These are phyloP conservation scores for Coelastrella sp. DNA, from an alignment of 139 green algal species.

Conservation along the genomic window DNA sequence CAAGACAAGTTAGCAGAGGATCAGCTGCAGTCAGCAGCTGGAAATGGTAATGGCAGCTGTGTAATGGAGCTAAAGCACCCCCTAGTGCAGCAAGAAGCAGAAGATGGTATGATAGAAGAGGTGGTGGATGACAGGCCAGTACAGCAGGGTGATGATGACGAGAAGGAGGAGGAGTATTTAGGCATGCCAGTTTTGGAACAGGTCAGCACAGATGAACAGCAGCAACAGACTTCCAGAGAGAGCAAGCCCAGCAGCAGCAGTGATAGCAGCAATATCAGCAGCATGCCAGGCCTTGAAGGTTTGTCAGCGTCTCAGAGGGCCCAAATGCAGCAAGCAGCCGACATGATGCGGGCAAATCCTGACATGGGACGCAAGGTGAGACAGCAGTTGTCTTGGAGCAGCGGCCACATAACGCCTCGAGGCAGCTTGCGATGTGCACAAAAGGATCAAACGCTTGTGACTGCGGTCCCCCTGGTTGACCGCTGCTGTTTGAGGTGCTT, in stretches of 20 bases:
- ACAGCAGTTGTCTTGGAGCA: not conserved
- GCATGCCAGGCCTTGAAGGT: not conserved
- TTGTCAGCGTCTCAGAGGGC: constrained; percentile 6
- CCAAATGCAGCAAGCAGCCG: constrained; percentile 14
- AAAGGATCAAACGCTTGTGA: too few species aligned
- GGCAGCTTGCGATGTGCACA: too few species aligned
- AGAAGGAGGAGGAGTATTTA: not conserved
- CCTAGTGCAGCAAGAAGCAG: constrained; percentile 15
- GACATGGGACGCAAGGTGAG: constrained; percentile 52
- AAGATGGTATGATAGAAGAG: constrained; percentile 43
- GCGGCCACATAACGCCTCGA: too few species aligned
- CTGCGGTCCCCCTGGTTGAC: too few species aligned
- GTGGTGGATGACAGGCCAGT: not conserved
- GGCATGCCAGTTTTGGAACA: constrained; percentile 10
- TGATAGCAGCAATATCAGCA: not conserved
- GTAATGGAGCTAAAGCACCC: not conserved
- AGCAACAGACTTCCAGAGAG: constrained; percentile 3
- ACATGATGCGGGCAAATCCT: constrained; percentile 60
- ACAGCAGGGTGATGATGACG: not conserved
- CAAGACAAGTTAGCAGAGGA: constrained; percentile 33
- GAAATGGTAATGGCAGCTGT: constrained; percentile 13
- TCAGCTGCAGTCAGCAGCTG: constrained; percentile 4
- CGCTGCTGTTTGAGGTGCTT: too few species aligned
- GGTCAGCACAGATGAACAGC: constrained; percentile 9
- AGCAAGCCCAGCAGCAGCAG: not conserved